A percentile compares a stretch with the other conserved stretches of the same genome.
Evolutionary conservation across 2,329 filamentous ascomycete genomes (phyloP).

Genomic region (Penicillium sp.): DNA sequence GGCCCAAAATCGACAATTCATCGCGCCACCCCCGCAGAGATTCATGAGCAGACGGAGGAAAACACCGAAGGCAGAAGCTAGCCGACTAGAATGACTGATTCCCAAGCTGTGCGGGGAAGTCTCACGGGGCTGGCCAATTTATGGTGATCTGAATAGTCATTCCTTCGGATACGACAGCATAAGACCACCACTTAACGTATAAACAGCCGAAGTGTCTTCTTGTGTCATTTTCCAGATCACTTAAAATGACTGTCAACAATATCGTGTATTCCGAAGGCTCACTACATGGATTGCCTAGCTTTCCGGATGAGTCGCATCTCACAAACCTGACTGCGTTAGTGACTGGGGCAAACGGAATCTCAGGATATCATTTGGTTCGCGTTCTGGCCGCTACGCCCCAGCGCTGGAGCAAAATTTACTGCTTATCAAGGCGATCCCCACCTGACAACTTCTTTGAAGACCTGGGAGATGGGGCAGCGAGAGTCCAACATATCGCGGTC

Average conservation of each 20-base stretch:
- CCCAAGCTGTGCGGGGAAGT: neutral
- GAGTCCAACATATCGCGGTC: slow-evolving; percentile 42
- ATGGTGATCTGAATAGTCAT: too few species aligned
- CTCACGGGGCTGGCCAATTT: too few species aligned
- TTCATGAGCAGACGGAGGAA: neutral
- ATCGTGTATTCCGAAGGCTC: neutral
- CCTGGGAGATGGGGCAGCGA: neutral
- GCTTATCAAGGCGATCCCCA: slow-evolving; percentile 53
- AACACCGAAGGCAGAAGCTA: neutral
- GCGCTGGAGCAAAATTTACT: slow-evolving; percentile 59
- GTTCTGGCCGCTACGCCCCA: slow-evolving; percentile 52
- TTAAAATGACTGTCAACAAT: neutral
- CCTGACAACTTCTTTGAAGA: slow-evolving; percentile 13
- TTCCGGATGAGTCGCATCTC: neutral
- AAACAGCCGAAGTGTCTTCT: neutral
- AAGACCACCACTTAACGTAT: neutral
- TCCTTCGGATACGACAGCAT: too few species aligned
- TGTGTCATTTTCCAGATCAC: neutral
- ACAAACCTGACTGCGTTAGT: slow-evolving; percentile 56
- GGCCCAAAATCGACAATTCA: neutral
- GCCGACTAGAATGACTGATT: neutral
- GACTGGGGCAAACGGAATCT: slow-evolving; percentile 60
- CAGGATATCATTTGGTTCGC: slow-evolving; percentile 57
- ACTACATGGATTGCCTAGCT: neutral
- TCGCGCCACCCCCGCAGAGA: neutral